These are phyloP conservation scores for Puccinia coronata DNA, from an alignment of 1,284 basidiomycete species.

Conservation along the genomic window DNA sequence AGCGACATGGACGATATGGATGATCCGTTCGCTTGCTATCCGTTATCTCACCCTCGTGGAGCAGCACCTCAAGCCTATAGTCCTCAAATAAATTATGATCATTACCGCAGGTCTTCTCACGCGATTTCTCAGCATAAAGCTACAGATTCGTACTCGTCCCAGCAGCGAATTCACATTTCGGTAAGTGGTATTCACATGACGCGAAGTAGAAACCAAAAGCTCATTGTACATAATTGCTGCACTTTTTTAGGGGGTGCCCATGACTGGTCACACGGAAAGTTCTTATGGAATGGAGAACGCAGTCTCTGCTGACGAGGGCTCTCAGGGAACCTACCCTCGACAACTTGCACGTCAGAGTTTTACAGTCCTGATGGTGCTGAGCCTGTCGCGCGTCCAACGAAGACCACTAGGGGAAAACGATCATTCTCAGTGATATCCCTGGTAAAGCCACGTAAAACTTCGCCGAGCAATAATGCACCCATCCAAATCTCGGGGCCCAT, in stretches of 20 bases:
- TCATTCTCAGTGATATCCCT: constrained; percentile 25
- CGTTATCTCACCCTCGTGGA: neutral
- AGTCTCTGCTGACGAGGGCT: neutral
- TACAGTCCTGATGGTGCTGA: neutral
- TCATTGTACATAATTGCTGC: too few species aligned
- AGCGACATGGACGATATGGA: constrained; percentile 28
- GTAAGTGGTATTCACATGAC: neutral
- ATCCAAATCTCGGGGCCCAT: neutral
- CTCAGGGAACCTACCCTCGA: neutral
- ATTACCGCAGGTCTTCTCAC: neutral
- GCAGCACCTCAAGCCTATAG: neutral
- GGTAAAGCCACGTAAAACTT: neutral
- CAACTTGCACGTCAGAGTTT: neutral
- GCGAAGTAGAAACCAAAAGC: too few species aligned
- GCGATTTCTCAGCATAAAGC: neutral
- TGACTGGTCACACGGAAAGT: neutral
- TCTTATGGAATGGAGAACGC: neutral
- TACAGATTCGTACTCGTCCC: neutral
- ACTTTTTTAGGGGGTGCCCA: neutral
- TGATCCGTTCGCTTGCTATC: constrained; percentile 45
- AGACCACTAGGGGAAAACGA: neutral
- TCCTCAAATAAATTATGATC: neutral
- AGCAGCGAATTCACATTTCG: neutral
- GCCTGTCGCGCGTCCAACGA: neutral
- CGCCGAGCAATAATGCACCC: neutral